phyloP scores from a whole-genome alignment of 2,329 filamentous ascomycete species.

The Phyllachora maydis region DNA sequence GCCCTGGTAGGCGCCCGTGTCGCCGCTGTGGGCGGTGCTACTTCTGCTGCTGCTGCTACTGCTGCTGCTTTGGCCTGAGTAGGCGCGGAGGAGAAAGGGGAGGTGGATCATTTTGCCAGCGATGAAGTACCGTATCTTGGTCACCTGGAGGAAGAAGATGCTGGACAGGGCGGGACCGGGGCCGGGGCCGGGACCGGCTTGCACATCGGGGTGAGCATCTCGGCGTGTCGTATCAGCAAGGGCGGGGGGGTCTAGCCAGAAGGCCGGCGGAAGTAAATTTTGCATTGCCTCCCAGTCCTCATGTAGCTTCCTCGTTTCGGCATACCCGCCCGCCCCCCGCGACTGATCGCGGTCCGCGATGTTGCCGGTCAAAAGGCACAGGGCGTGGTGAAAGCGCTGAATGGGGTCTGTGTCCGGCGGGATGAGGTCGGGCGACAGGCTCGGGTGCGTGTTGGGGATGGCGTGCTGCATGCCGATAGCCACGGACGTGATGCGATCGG shows the following conservation, averaged over 20 bases:
- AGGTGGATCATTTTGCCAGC: not conserved
- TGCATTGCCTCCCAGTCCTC: slow-evolving; percentile 12
- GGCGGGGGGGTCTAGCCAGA: slow-evolving; percentile 2
- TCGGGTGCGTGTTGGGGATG: slow-evolving; percentile 9
- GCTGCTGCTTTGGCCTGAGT: not conserved
- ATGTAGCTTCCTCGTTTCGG: slow-evolving; percentile 16
- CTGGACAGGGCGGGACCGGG: not conserved
- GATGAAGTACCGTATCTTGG: not conserved
- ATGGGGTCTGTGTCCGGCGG: not conserved
- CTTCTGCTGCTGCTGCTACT: no score
- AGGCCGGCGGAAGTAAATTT: slow-evolving; percentile 1
- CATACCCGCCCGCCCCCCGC: slow-evolving; percentile 8
- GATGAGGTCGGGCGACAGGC: slow-evolving; percentile 1
- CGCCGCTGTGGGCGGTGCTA: no score
- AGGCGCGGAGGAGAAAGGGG: no score
- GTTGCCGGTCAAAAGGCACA: slow-evolving; percentile 4
- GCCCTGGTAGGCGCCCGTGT: no score
- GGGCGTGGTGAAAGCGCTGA: slow-evolving; percentile 3
- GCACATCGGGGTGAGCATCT: no score
- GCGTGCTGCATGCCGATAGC: slow-evolving; percentile 29
- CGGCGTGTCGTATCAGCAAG: no score
- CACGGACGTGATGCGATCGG: slow-evolving; percentile 27
- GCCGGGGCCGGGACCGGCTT: no score
- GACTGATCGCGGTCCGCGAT: slow-evolving; percentile 2
- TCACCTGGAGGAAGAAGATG: slow-evolving; percentile 1